Evolutionary conservation across 257 asterid genomes (phyloP).

Genomic region (Fraxinus anomala): DNA sequence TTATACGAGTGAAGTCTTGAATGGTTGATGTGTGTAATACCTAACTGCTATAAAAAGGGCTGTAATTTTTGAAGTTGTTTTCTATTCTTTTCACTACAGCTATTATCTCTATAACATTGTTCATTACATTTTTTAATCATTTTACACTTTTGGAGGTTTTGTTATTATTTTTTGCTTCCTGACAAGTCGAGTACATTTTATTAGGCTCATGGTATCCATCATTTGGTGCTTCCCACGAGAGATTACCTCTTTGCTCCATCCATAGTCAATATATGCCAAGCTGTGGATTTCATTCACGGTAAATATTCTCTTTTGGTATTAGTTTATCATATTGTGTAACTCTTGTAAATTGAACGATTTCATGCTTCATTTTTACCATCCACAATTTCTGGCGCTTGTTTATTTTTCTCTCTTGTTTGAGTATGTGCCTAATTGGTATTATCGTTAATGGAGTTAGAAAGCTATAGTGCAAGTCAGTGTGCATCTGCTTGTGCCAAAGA

Average conservation of each 20-base stretch:
- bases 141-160: background rate
- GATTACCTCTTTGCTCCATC: constrained; percentile 57
- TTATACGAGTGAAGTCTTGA: background rate
- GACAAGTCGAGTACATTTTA: background rate
- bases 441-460: background rate
- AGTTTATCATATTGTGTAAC: background rate
- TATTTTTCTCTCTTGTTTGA: background rate
- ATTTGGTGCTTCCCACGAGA: constrained; percentile 54
- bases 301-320: background rate
- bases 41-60: background rate
- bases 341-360: background rate
- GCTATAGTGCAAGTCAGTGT: background rate
- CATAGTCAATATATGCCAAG: constrained; percentile 40
- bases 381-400: background rate
- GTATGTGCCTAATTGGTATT: background rate
- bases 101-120: background rate
- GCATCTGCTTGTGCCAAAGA: background rate
- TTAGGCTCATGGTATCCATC: constrained; percentile 48
- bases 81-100: background rate
- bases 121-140: background rate
- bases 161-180: constrained; percentile 6
- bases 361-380: background rate
- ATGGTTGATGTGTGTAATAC: background rate
- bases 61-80: background rate
- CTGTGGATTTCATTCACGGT: constrained; percentile 53